A percentile compares a stretch with the other conserved stretches of the same genome.
Conservation (phyloP, 768 basidiomycete species). For the Mycena crocata region DNA sequence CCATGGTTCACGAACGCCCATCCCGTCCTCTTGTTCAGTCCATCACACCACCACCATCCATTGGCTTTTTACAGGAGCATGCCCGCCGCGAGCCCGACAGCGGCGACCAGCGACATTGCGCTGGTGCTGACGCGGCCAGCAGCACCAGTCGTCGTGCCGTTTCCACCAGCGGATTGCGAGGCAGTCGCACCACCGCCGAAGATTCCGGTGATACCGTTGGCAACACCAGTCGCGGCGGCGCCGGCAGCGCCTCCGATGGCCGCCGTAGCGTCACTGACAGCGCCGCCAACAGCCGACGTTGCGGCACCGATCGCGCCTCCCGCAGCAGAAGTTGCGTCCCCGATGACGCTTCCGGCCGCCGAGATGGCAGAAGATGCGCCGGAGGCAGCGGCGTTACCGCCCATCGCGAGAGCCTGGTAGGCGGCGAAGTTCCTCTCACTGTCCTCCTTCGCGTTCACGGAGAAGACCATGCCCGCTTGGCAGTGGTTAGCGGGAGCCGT, state of each 20-base stretch:
- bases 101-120: slow-evolving; percentile 24
- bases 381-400: slow-evolving; percentile 18
- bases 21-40: slow-evolving; percentile 3
- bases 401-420: slow-evolving; percentile 52
- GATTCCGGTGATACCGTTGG: slow-evolving; percentile 8
- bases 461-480: slow-evolving; percentile 69
- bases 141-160: background rate
- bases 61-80: slow-evolving; percentile 28
- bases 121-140: background rate
- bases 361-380: slow-evolving; percentile 12
- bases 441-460: slow-evolving; percentile 58
- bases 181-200: background rate
- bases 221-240: background rate
- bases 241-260: background rate
- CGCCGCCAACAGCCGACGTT: slow-evolving; percentile 4
- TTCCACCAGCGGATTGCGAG: no score
- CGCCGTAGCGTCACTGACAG: background rate
- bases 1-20: slow-evolving; percentile 25
- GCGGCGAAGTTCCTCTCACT: slow-evolving; percentile 55
- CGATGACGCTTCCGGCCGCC: slow-evolving; percentile 26
- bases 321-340: slow-evolving; percentile 27
- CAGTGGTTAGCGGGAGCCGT: slow-evolving; percentile 56
- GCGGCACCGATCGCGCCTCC: slow-evolving; percentile 9
- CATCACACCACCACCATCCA: background rate
- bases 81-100: slow-evolving; percentile 17